A percentile compares a stretch with the other conserved stretches of the same genome.
These are phyloP conservation scores for Pulveroboletus sp. DNA, from an alignment of 768 basidiomycete species.

Conservation along the genomic window DNA sequence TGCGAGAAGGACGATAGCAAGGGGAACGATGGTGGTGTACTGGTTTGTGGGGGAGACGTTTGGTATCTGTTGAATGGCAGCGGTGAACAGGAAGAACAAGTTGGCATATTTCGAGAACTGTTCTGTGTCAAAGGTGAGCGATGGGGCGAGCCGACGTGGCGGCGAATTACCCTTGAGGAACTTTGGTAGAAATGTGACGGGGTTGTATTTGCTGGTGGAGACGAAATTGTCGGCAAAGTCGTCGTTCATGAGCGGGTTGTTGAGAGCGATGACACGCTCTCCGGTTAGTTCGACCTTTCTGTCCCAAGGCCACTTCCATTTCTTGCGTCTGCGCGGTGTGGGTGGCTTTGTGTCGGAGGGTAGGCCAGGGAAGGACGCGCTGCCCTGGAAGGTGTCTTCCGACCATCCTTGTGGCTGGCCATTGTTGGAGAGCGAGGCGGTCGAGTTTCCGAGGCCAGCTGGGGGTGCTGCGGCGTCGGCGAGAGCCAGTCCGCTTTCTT, in stretches of 20 bases:
- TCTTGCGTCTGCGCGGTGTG: conserved; percentile 20
- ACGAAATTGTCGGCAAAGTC: conserved; percentile 82
- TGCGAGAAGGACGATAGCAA: conserved; percentile 83
- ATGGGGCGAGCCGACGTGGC: background rate
- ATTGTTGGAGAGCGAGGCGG: conserved; percentile 35
- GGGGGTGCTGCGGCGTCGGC: conserved; percentile 57
- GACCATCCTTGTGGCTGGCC: conserved; percentile 69
- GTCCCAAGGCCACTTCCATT: conserved; percentile 85
- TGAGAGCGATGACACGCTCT: conserved; percentile 80
- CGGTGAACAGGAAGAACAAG: conserved; percentile 97
- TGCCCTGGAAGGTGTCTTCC: conserved; percentile 52
- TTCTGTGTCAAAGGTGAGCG: conserved; percentile 46
- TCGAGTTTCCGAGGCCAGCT: conserved; percentile 54
- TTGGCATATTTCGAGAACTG: conserved; percentile 99
- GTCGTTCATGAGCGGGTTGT: conserved; percentile 63
- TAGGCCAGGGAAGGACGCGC: conserved; percentile 38
- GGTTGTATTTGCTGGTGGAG: conserved; percentile 93
- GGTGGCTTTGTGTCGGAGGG: conserved; percentile 18
- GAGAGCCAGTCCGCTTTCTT: conserved; percentile 55
- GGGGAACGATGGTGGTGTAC: conserved; percentile 93
- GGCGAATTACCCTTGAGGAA: conserved; percentile 77
- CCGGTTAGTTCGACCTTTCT: conserved; percentile 63
- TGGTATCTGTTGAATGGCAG: conserved; percentile 96
- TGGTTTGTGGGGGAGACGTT: conserved; percentile 94
- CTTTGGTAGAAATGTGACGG: conserved; percentile 84